phyloP scores from a whole-genome alignment of 2,329 filamentous ascomycete genomes.

The Aspergillus sp. region DNA sequence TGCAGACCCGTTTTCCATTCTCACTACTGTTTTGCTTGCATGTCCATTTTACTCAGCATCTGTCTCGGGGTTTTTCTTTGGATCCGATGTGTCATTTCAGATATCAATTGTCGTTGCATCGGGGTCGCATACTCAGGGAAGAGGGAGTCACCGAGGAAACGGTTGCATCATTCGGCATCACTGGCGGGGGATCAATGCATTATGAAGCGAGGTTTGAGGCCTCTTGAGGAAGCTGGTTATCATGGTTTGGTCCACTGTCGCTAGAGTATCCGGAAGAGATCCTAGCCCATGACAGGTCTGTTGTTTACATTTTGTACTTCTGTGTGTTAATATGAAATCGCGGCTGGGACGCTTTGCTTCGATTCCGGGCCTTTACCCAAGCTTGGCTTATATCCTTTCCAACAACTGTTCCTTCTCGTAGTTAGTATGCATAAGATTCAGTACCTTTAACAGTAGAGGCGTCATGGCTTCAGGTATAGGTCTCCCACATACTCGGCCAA shows the following conservation, averaged over 20 bases:
- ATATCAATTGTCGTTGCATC: slow-evolving; percentile 14
- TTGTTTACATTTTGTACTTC: slow-evolving; percentile 21
- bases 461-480: too few relatives aligned
- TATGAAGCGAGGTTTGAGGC: not conserved
- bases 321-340: slow-evolving; percentile 24
- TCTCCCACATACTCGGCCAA: slow-evolving; percentile 13
- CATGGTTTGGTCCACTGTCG: not conserved
- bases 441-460: too few relatives aligned
- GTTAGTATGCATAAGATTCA: not conserved
- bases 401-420: not conserved
- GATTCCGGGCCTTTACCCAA: not conserved
- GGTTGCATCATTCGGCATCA: slow-evolving; percentile 25
- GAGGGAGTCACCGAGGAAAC: slow-evolving; percentile 20
- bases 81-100: slow-evolving; percentile 16
- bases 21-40: slow-evolving; percentile 15
- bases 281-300: slow-evolving; percentile 13
- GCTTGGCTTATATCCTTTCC: not conserved
- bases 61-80: slow-evolving; percentile 17
- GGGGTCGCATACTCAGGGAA: slow-evolving; percentile 23
- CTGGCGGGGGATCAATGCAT: slow-evolving; percentile 18
- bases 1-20: slow-evolving; percentile 1
- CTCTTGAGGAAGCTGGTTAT: not conserved
- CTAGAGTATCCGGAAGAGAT: slow-evolving; percentile 15
- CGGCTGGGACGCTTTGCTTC: slow-evolving; percentile 23
- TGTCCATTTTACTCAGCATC: slow-evolving; percentile 15